Percentiles rank a stretch among this genome's conserved stretches.
phyloP scores from a whole-genome alignment of 1,139 yeast genomes.

The Hanseniaspora gamundiae region DNA sequence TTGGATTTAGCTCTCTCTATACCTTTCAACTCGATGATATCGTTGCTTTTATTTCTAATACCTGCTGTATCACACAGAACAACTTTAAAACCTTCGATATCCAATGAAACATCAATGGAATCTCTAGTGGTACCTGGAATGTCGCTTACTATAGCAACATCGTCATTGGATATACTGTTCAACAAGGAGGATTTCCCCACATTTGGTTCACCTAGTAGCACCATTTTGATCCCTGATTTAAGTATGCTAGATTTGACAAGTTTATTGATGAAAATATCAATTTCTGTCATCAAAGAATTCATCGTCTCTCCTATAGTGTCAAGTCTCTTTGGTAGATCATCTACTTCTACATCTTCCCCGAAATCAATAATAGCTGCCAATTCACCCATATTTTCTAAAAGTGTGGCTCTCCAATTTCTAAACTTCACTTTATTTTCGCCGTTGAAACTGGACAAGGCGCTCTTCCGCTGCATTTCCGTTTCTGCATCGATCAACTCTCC shows the following conservation, averaged over 20 bases:
- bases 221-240: conserved; percentile 59
- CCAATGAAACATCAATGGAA: conserved; percentile 67
- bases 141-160: conserved; percentile 84
- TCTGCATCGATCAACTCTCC: conserved; percentile 88
- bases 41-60: conserved; percentile 44
- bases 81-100: conserved; percentile 75
- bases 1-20: conserved; percentile 60
- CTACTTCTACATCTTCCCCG: conserved; percentile 87
- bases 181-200: conserved; percentile 90
- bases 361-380: conserved; percentile 86
- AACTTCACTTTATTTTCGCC: conserved; percentile 53
- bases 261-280: conserved; percentile 37
- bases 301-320: conserved; percentile 37
- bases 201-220: conserved; percentile 83
- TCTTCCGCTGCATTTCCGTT: conserved; percentile 73
- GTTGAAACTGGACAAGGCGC: conserved; percentile 60
- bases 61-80: conserved; percentile 93
- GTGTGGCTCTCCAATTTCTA: conserved; percentile 50
- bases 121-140: conserved; percentile 95
- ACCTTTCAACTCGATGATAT: conserved; percentile 68
- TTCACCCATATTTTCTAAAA: conserved; percentile 58
- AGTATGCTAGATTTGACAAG: conserved; percentile 53
- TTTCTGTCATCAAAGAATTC: conserved; percentile 30
- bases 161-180: conserved; percentile 53
- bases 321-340: conserved; percentile 41